Evolutionary conservation across 345 rosid genomes (phyloP).

Genomic region (Lepidium africanum): DNA sequence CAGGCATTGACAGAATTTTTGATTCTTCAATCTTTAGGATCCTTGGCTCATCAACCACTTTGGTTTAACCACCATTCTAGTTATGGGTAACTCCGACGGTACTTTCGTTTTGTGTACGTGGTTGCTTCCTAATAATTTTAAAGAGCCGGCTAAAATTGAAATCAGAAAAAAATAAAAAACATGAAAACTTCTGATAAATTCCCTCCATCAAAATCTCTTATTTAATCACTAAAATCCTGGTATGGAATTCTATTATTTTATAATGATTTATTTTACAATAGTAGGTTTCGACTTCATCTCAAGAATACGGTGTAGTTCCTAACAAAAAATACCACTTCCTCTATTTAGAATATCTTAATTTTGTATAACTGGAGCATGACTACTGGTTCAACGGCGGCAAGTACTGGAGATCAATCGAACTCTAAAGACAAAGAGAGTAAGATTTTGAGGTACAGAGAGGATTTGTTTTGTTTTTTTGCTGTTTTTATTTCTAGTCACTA

Average conservation of each 20-base stretch:
- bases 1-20: slow-evolving; percentile 33
- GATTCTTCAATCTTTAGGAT: slow-evolving; percentile 35
- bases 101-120: slow-evolving; percentile 36
- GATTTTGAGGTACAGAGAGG: slow-evolving; percentile 93
- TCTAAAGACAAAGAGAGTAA: slow-evolving; percentile 63
- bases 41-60: slow-evolving; percentile 32
- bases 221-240: too few relatives aligned
- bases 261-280: neutral
- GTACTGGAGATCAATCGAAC: slow-evolving; percentile 13
- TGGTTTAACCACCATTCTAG: slow-evolving; percentile 29
- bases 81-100: slow-evolving; percentile 26
- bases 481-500: too few relatives aligned
- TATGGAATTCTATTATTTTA: too few relatives aligned
- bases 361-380: slow-evolving; percentile 37
- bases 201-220: neutral
- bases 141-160: slow-evolving; percentile 26
- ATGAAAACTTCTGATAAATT: slow-evolving; percentile 8
- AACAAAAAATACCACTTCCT: slow-evolving; percentile 44
- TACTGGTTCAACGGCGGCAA: slow-evolving; percentile 17
- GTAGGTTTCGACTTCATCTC: slow-evolving; percentile 78
- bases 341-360: slow-evolving; percentile 50
- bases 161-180: too few relatives aligned
- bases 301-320: slow-evolving; percentile 80
- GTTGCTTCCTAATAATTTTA: slow-evolving; percentile 25
- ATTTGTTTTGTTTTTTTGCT: neutral